Evolutionary conservation across 2,329 filamentous ascomycete genomes (phyloP).

Genomic region (Xylaria polymorpha): DNA sequence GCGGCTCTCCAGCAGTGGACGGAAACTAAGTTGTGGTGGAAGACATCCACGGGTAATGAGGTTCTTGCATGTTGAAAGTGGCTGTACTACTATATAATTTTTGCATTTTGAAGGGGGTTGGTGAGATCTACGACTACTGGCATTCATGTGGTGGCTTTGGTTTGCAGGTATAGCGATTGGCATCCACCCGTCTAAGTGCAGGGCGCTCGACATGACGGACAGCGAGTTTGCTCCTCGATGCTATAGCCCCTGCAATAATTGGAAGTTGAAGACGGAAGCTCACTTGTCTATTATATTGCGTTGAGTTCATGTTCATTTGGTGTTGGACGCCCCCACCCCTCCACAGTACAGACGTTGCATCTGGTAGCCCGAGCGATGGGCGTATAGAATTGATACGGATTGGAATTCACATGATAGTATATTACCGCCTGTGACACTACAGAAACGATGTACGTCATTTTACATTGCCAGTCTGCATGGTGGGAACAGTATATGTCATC

Average conservation of each 20-base stretch:
- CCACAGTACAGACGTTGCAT: not conserved
- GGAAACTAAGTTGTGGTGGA: constrained; percentile 18
- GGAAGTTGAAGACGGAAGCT: constrained; percentile 3
- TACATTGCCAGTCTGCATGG: not conserved
- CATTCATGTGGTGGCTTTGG: constrained; percentile 6
- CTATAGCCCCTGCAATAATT: constrained; percentile 1
- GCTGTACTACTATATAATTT: constrained; percentile 33
- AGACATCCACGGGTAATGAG: not conserved
- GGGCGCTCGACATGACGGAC: constrained; percentile 3
- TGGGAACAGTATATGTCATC: constrained; percentile 2
- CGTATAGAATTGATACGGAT: not conserved
- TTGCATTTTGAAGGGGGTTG: constrained; percentile 31
- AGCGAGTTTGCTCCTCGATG: constrained; percentile 11
- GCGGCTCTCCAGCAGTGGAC: constrained; percentile 10
- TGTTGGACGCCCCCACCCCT: not conserved
- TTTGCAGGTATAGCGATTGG: constrained; percentile 9
- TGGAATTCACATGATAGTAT: not conserved
- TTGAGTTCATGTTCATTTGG: not conserved
- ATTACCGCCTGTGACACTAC: not conserved
- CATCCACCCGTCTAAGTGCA: not conserved
- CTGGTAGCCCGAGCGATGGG: not conserved
- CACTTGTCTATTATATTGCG: not conserved
- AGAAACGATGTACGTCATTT: not conserved
- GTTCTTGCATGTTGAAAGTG: constrained; percentile 11
- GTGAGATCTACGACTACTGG: constrained; percentile 10